A percentile compares a stretch with the other conserved stretches of the same genome.
Conservation (phyloP, 345 rosid genomes). For the Sapria himalayana region DNA sequence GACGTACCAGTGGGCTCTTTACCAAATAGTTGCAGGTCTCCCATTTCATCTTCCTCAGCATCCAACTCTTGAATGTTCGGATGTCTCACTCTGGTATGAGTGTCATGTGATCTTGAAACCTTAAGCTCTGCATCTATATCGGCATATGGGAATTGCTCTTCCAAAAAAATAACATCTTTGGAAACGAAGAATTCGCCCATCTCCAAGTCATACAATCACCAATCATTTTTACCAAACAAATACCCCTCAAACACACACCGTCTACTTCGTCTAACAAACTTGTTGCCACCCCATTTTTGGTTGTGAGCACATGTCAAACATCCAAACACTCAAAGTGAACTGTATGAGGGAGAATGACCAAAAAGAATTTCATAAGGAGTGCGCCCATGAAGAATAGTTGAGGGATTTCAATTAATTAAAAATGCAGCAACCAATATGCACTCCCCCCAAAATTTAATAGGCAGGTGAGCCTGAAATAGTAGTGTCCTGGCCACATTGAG, state of each 20-base stretch:
- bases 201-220: conserved; percentile 1
- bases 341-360: neutral
- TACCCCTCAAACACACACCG: neutral
- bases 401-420: neutral
- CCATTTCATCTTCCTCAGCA: too few species aligned
- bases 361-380: neutral
- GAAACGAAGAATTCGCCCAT: neutral
- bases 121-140: neutral
- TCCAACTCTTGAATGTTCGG: too few species aligned
- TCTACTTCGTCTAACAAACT: neutral
- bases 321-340: neutral
- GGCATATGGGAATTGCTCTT: too few species aligned
- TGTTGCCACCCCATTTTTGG: neutral
- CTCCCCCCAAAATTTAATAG: conserved; percentile 2
- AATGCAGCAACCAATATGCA: neutral
- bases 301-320: neutral
- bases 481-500: neutral
- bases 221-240: neutral
- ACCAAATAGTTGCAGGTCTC: too few species aligned
- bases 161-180: neutral
- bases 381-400: neutral
- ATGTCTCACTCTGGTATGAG: too few species aligned
- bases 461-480: neutral
- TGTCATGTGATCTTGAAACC: too few species aligned
- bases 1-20: too few species aligned